These are phyloP conservation scores for Davidsoniella virescens DNA, from an alignment of 2,329 filamentous ascomycete genomes.

Conservation along the genomic window DNA sequence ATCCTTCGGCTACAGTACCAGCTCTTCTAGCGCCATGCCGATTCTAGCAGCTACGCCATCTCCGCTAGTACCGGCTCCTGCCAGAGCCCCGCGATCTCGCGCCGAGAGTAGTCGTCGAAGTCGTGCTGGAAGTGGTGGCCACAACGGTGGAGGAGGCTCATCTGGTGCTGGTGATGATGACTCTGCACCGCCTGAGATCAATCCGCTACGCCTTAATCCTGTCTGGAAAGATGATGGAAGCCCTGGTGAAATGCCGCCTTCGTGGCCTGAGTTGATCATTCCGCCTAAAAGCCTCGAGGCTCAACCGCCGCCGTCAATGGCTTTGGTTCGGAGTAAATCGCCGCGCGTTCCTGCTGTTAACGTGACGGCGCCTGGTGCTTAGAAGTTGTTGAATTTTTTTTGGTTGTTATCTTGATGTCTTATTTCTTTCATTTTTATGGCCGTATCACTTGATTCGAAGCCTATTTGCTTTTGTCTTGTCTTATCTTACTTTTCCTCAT, in stretches of 20 bases:
- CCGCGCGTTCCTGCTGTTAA: background rate
- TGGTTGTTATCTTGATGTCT: too few species aligned
- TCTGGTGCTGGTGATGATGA: background rate
- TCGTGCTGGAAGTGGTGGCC: background rate
- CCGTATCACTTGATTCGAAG: background rate
- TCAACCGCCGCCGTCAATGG: too few species aligned
- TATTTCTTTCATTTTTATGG: background rate
- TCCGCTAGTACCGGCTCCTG: slow-evolving; percentile 1
- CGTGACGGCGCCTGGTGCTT: background rate
- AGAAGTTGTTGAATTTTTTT: background rate
- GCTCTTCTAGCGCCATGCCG: background rate
- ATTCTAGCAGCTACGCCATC: background rate
- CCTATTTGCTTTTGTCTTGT: background rate
- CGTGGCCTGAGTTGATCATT: background rate
- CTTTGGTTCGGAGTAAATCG: background rate
- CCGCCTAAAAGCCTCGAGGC: background rate
- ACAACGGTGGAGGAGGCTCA: background rate
- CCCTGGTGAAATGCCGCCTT: background rate
- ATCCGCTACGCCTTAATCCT: slow-evolving; percentile 8
- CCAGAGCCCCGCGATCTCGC: background rate
- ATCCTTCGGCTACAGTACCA: background rate
- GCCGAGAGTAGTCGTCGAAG: background rate
- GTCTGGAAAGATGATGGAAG: slow-evolving; percentile 10
- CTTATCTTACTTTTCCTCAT: background rate
- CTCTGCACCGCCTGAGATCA: background rate